Conservation (phyloP, 352 stramenopile genomes). For the Phytophthora constricta region DNA sequence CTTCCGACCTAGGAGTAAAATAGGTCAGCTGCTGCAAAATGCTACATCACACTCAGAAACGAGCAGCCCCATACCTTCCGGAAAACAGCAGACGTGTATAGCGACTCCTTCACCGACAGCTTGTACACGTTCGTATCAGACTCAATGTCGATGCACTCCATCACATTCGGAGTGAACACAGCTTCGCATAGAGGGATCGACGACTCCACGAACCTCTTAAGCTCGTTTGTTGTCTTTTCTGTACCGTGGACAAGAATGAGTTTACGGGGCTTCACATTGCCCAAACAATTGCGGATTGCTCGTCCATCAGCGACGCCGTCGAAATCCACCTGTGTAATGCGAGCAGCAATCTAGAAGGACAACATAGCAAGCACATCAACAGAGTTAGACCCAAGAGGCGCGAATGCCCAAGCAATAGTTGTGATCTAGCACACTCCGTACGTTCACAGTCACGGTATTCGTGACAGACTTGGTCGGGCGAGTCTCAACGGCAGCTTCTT, state of each 20-base stretch:
- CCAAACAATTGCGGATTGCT: conserved; percentile 88
- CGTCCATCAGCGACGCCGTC: conserved; percentile 83
- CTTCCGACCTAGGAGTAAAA: conserved; percentile 60
- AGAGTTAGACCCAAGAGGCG: background rate
- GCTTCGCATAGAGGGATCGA: conserved; percentile 87
- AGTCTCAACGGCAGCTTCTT: conserved; percentile 62
- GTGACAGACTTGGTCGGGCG: conserved; percentile 86
- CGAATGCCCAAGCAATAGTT: too few relatives aligned
- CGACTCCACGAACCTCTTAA: conserved; percentile 86
- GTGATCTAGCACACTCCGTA: conserved; percentile 59
- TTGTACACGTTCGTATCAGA: conserved; percentile 93
- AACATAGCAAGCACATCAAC: too few relatives aligned
- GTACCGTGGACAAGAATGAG: conserved; percentile 89
- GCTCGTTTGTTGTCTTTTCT: conserved; percentile 75
- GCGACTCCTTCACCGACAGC: conserved; percentile 83
- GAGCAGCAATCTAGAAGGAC: conserved; percentile 80
- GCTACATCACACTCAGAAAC: background rate
- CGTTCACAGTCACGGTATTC: conserved; percentile 67
- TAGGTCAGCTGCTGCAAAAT: conserved; percentile 14
- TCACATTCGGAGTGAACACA: conserved; percentile 86
- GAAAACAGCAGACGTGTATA: conserved; percentile 87
- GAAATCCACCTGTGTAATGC: conserved; percentile 86
- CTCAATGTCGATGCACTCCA: conserved; percentile 92
- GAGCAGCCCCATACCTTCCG: conserved; percentile 57
- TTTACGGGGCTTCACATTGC: conserved; percentile 90